Base-by-base conservation (phyloP, 2,329 filamentous ascomycete species). In the Daldinia eschscholtzii region DNA sequence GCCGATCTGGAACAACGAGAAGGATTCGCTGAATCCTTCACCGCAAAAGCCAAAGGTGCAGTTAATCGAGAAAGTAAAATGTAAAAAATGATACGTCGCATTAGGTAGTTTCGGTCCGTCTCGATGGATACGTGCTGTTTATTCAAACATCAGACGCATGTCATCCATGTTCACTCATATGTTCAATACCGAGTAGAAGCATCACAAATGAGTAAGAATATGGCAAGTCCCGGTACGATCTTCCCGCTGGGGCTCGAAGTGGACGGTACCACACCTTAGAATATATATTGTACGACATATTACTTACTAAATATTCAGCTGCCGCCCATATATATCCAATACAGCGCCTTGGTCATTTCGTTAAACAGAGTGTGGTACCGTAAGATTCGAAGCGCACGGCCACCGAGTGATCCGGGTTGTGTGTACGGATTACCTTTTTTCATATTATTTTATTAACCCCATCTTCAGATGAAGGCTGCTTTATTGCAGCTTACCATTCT, bases 11-110 rank as follows among this genome's bases (percentile, higher is more conserved):
- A 61, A 64, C 57, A 39, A 20, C n/a, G 33, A 42, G 56, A 55
- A 65, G 64, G 61, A 69, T 70, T 67, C 28, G n/a, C 30, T 52
- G 44, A 57, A 69, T 71, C 69, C 69, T 70, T 71, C 58, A 62
- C 61, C 61, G 65, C 64, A 63, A 65, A n/a, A n/a, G 23, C 30
- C 64, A 63, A 65, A n/a, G 30, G 23, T 50, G 30, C 50, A 20
- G 37, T 55, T 37, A 30, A 30, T 57, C 28, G 50, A 70, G 44
- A 57, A 35, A 57, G 26, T 33, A 39, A 35, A 23, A 39, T 44
- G 33, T 44, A 55, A 61, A 55, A 61, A 30, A 57, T 61, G 35
- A 41, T 13, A 56, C 50, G 62, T 55, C 56, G 57, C 48, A 48
- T 23, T 23, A 2, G 20, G 20, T 58, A 61, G 20, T 35, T 56